Evolutionary conservation across 768 basidiomycete genomes (phyloP).

Genomic region (Cubamyces lactineus): DNA sequence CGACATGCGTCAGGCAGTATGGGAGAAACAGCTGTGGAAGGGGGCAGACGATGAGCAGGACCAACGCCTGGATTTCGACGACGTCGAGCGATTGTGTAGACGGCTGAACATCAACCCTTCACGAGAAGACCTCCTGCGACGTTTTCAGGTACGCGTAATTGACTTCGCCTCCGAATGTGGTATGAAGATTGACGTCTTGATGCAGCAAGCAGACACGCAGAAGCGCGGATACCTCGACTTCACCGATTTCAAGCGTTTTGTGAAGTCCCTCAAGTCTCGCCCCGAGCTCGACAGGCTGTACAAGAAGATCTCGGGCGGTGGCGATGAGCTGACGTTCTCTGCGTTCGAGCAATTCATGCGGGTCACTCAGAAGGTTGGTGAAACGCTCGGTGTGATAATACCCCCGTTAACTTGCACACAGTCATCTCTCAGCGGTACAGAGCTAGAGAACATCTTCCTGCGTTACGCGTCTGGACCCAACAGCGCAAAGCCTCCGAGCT

Average conservation of each 20-base stretch:
- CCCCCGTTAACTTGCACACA: constrained; percentile 30
- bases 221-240: constrained; percentile 70
- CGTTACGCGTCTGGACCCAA: constrained; percentile 36
- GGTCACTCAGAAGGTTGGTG: constrained; percentile 51
- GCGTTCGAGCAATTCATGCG: constrained; percentile 57
- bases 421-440: constrained; percentile 36
- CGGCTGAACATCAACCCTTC: constrained; percentile 68
- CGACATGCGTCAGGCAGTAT: constrained; percentile 66
- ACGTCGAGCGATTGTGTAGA: constrained; percentile 72
- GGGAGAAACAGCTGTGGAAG: constrained; percentile 87
- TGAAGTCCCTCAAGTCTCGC: constrained; percentile 81
- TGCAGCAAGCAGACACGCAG: constrained; percentile 65
- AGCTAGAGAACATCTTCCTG: constrained; percentile 43
- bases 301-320: constrained; percentile 39
- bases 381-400: constrained; percentile 38
- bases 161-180: too few species aligned
- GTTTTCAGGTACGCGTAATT: constrained; percentile 55
- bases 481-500: constrained; percentile 17
- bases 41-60: constrained; percentile 62
- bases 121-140: constrained; percentile 51
- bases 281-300: constrained; percentile 79
- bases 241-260: constrained; percentile 77
- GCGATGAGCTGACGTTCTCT: constrained; percentile 38
- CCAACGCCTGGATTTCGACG: constrained; percentile 66
- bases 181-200: not conserved